A percentile compares a stretch with the other conserved stretches of the same genome.
Conservation (phyloP, 257 asterid genomes). For the Solanum chiquidenum region DNA sequence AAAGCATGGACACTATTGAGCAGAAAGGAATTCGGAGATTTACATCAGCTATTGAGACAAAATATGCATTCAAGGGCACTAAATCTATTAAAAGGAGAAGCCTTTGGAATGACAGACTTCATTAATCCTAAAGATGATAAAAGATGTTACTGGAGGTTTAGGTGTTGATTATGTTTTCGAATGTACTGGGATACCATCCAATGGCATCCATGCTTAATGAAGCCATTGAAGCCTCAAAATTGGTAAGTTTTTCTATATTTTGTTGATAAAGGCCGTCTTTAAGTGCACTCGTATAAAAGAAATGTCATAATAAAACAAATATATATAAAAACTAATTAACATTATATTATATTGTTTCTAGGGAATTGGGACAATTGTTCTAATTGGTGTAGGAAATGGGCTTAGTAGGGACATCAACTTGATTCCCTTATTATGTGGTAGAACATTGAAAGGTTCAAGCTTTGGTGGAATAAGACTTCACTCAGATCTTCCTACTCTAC, state of each 20-base stretch:
- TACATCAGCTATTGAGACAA: no score
- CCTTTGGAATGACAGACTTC: background rate
- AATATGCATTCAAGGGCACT: no score
- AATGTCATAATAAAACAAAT: background rate
- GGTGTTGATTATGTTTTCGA: background rate
- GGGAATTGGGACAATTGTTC: constrained; percentile 19
- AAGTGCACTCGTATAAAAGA: no score
- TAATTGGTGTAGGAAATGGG: constrained; percentile 14
- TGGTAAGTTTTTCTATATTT: no score
- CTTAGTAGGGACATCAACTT: constrained; percentile 17
- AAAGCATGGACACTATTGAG: no score
- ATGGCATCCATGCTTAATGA: background rate
- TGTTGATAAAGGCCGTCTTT: no score
- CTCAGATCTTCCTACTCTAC: constrained; percentile 43
- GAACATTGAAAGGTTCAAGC: constrained; percentile 49
- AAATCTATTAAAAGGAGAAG: constrained; percentile 45
- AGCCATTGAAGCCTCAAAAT: background rate
- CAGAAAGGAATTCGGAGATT: no score
- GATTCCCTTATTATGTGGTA: constrained; percentile 44
- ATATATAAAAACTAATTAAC: background rate
- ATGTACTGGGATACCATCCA: background rate
- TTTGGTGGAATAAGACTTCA: constrained; percentile 57
- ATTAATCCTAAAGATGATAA: background rate
- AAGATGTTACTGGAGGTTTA: background rate
- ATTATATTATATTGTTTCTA: background rate